phyloP scores from a whole-genome alignment of 352 stramenopile genomes.

The Globisporangium heterothallicum region DNA sequence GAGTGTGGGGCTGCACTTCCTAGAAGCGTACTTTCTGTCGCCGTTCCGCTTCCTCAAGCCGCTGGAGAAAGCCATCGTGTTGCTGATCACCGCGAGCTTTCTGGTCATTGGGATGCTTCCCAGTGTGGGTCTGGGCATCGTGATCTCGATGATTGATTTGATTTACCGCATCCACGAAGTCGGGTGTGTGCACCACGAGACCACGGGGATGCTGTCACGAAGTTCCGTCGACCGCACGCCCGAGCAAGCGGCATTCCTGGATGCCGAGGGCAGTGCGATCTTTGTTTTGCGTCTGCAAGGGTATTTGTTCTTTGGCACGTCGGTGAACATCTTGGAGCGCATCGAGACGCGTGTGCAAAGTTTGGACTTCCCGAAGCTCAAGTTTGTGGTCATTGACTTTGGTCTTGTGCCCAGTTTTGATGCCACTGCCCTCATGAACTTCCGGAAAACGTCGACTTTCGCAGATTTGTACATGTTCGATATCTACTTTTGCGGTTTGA shows the following conservation, averaged over 20 bases:
- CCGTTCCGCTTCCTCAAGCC: constrained; percentile 71
- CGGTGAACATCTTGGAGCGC: constrained; percentile 67
- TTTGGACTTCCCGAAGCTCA: constrained; percentile 48
- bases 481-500: constrained; percentile 76
- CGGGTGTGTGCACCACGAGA: constrained; percentile 74
- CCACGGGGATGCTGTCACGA: constrained; percentile 49
- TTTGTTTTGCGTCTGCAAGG: constrained; percentile 74
- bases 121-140: constrained; percentile 63
- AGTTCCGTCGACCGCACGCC: constrained; percentile 65
- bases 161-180: constrained; percentile 77
- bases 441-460: constrained; percentile 56
- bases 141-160: constrained; percentile 78
- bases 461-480: constrained; percentile 66
- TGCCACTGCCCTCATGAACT: constrained; percentile 69
- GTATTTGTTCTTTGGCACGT: constrained; percentile 81
- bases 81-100: constrained; percentile 68
- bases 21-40: constrained; percentile 71
- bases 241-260: constrained; percentile 52
- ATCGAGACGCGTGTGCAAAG: constrained; percentile 67
- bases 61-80: constrained; percentile 53
- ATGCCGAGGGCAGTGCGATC: constrained; percentile 46
- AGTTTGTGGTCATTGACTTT: constrained; percentile 75
- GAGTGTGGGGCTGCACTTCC: constrained; percentile 70
- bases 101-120: constrained; percentile 68
- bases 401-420: constrained; percentile 75